These are phyloP conservation scores for Talaromyces wortmannii DNA, from an alignment of 495 filamentous ascomycete genomes.

Conservation along the genomic window DNA sequence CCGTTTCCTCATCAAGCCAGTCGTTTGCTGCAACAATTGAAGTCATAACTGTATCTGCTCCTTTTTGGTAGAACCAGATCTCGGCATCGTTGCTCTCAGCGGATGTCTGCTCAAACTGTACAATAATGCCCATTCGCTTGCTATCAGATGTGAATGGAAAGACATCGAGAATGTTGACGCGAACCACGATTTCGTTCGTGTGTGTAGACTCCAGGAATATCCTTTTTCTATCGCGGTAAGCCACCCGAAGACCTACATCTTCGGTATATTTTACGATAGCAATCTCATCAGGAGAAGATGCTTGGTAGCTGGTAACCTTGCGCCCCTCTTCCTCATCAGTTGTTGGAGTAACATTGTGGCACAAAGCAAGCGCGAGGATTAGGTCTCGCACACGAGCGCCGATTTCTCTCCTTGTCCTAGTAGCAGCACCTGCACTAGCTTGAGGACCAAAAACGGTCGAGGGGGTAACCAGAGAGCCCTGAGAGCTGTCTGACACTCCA, in stretches of 20 bases:
- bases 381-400: conserved; percentile 87
- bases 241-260: conserved; percentile 77
- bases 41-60: conserved; percentile 95
- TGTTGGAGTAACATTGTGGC: conserved; percentile 97
- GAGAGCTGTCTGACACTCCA: conserved; percentile 29
- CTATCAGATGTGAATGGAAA: conserved; percentile 98
- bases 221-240: conserved; percentile 76
- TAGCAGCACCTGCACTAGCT: conserved; percentile 51
- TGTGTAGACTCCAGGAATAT: conserved; percentile 78
- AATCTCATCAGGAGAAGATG: conserved; percentile 95
- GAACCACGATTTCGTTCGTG: conserved; percentile 69
- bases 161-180: conserved; percentile 84
- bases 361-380: conserved; percentile 83
- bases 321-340: conserved; percentile 73
- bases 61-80: conserved; percentile 99
- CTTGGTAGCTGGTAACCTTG: conserved; percentile 83
- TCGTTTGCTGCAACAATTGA: conserved; percentile 91
- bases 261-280: conserved; percentile 97
- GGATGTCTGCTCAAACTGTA: conserved; percentile 62
- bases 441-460: conserved; percentile 57
- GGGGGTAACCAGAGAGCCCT: conserved; percentile 58
- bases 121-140: conserved; percentile 97
- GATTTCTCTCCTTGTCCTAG: conserved; percentile 85
- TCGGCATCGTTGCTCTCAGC: conserved; percentile 47
- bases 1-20: conserved; percentile 98